phyloP scores from a whole-genome alignment of 495 filamentous ascomycete species.

The Daldinia loculata region DNA sequence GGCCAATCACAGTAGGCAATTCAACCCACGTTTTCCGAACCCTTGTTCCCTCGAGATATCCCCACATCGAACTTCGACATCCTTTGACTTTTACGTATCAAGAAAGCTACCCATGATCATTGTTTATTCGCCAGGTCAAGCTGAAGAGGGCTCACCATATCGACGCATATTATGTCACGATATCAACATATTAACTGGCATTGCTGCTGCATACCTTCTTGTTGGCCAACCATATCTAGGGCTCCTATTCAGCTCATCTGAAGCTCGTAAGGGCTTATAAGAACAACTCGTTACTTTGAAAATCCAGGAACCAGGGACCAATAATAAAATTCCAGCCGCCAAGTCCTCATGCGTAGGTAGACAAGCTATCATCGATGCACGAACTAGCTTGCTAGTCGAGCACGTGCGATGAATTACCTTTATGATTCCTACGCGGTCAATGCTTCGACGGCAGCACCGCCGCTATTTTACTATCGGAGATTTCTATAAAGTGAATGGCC shows the following conservation, averaged over 20 bases:
- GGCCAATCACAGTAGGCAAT: slow-evolving; percentile 28
- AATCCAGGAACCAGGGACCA: slow-evolving; percentile 13
- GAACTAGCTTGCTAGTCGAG: background rate
- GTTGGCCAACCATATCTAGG: background rate
- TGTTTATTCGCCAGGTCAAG: slow-evolving; percentile 10
- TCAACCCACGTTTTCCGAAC: slow-evolving; percentile 21
- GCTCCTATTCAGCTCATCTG: slow-evolving; percentile 2
- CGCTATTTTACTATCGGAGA: slow-evolving; percentile 20
- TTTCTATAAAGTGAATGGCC: slow-evolving; percentile 20
- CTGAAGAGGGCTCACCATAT: background rate
- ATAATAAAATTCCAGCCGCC: background rate
- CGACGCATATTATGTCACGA: background rate
- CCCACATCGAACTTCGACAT: slow-evolving; percentile 14
- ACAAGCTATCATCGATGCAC: background rate
- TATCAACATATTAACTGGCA: background rate
- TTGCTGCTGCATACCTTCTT: background rate
- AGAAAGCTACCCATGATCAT: background rate
- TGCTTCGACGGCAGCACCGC: slow-evolving; percentile 13
- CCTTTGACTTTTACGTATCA: slow-evolving; percentile 1
- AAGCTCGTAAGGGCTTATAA: background rate
- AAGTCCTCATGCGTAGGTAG: background rate
- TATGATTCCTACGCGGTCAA: slow-evolving; percentile 31
- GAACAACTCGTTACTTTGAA: background rate
- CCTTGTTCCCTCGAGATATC: slow-evolving; percentile 10
- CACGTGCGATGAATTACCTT: slow-evolving; percentile 27